Base-by-base conservation (phyloP, 805 yeast genomes). In the Candida endomychidarum region DNA sequence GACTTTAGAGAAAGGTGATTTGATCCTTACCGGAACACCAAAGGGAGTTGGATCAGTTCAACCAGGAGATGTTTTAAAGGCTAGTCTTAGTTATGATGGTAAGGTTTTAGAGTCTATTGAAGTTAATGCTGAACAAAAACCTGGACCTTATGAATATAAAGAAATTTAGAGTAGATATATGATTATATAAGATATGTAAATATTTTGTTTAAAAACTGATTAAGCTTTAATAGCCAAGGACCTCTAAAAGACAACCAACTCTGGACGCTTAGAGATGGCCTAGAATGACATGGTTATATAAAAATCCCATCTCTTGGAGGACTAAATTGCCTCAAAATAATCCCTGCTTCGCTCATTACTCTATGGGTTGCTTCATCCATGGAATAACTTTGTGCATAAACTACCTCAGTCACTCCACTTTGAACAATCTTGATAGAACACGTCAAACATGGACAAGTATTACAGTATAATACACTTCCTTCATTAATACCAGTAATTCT, bases 371-470 rank as follows among this genome's bases (percentile, higher is more conserved):
- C 69, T 8, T 67, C 77, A 58, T 93, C 99, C 98, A 93, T 93
- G 30, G 89, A 81, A 58, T 93, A 93, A 43, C 87, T 79, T 60
- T 86, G 95, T 6, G 95, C 86, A 54, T 91, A 93, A 3, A 93
- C 95, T 6, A 93, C 99, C 58, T 90, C 96, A 11, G 68, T 73
- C 31, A 93, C 81, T 1, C 99, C 99, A 48, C 84, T 73, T 62
- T 93, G 99, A 7, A 89, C 96, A 38, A 93, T 91, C 63, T 93
- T 93, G 28, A 93, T 88, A 4, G 96, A 81, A 58, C 99, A 93
- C 0, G 99, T 93, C 43, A 93, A 68, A 58, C 99, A 93, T 0
- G 99, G 99, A 54, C 99, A 86, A 0, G 99, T 93, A 60, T 93
- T 93, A 64, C 99, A 93, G 58, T 93, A 93, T 42, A 89, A 62